phyloP scores from a whole-genome alignment of 2,329 filamentous ascomycete genomes.

The Scytalidium sp. region DNA sequence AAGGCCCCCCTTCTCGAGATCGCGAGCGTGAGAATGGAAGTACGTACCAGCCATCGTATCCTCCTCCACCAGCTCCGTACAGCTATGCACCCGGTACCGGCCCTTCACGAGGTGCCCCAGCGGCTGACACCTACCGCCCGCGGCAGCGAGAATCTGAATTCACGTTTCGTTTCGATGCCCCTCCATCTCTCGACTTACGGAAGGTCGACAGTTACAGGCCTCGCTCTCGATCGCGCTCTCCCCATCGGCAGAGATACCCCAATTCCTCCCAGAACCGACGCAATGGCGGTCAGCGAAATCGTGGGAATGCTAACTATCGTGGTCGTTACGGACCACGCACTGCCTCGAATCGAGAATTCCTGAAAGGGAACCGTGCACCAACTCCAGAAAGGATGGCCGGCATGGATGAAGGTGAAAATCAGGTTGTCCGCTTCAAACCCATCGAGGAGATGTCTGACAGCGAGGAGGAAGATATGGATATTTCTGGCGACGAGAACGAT shows the following conservation, averaged over 20 bases:
- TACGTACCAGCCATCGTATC: slow-evolving; percentile 18
- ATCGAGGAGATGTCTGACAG: slow-evolving; percentile 60
- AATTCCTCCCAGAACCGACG: neutral
- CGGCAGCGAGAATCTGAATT: slow-evolving; percentile 17
- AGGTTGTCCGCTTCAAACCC: slow-evolving; percentile 47
- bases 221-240: slow-evolving; percentile 16
- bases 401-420: slow-evolving; percentile 26
- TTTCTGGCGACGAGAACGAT: slow-evolving; percentile 43
- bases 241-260: slow-evolving; percentile 14
- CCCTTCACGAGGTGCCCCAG: slow-evolving; percentile 2
- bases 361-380: slow-evolving; percentile 29
- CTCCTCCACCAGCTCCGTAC: slow-evolving; percentile 10
- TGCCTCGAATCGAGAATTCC: slow-evolving; percentile 29
- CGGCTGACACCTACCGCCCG: slow-evolving; percentile 16
- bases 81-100: slow-evolving; percentile 12
- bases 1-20: slow-evolving; percentile 5
- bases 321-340: slow-evolving; percentile 23
- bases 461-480: slow-evolving; percentile 60
- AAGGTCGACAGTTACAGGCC: slow-evolving; percentile 18
- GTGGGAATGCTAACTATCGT: slow-evolving; percentile 16
- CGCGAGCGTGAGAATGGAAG: slow-evolving; percentile 1
- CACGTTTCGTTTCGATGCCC: slow-evolving; percentile 27
- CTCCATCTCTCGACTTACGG: slow-evolving; percentile 22
- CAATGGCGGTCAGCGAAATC: slow-evolving; percentile 1
- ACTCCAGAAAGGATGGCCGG: slow-evolving; percentile 31